Conservation (phyloP, 148 eudicot genomes). For the Simmondsia chinensis region DNA sequence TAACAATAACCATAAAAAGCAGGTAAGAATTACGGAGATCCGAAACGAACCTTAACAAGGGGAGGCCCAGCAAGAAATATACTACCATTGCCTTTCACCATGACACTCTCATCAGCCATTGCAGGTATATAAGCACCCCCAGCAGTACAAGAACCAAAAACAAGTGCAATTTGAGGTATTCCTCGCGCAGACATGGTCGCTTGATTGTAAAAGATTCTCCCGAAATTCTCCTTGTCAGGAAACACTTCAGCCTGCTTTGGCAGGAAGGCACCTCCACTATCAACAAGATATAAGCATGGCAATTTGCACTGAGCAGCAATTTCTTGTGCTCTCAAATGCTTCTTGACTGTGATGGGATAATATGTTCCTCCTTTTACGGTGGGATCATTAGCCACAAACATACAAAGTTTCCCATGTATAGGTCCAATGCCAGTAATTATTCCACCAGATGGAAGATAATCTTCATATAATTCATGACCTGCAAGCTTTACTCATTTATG, state of each 20-base stretch:
- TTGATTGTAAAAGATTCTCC: conserved; percentile 93
- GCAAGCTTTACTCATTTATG: conserved; percentile 58
- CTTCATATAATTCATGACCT: conserved; percentile 79
- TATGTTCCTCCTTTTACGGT: conserved; percentile 98
- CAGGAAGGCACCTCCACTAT: conserved; percentile 99
- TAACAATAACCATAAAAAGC: conserved; percentile 1
- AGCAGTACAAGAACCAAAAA: conserved; percentile 96
- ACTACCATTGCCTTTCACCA: conserved; percentile 99
- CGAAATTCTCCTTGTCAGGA: conserved; percentile 96
- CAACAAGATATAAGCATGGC: conserved; percentile 96
- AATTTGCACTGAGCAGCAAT: conserved; percentile 83
- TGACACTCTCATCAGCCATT: conserved; percentile 99
- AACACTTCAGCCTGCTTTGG: conserved; percentile 96
- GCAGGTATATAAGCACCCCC: conserved; percentile 99
- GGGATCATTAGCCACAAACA: conserved; percentile 98
- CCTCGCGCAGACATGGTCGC: conserved; percentile 91
- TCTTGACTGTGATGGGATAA: conserved; percentile 91
- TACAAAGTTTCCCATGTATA: conserved; percentile 87
- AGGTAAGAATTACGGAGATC: neutral
- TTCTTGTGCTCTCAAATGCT: conserved; percentile 94
- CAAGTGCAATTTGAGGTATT: conserved; percentile 93
- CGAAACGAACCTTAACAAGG: conserved; percentile 79
- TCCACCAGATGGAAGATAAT: conserved; percentile 86
- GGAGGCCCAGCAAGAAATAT: conserved; percentile 99
- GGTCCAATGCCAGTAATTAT: conserved; percentile 93